phyloP scores from a whole-genome alignment of 2,329 filamentous ascomycete genomes.

The Fusarium staphyleae region DNA sequence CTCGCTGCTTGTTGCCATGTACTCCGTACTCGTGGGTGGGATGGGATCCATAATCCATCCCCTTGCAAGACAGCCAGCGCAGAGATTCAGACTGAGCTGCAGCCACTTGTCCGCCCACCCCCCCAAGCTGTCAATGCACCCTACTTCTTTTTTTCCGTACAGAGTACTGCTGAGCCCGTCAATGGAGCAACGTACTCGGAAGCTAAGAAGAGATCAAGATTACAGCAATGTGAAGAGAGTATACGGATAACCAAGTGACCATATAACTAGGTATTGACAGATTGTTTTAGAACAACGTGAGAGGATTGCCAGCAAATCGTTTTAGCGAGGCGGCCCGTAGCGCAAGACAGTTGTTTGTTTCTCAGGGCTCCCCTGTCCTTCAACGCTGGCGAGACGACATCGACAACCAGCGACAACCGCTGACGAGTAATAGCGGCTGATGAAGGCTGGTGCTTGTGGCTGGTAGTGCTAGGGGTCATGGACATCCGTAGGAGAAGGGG shows the following conservation, averaged over 20 bases:
- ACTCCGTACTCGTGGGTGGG: conserved; percentile 1
- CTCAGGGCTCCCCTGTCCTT: conserved; percentile 26
- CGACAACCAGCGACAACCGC: conserved; percentile 2
- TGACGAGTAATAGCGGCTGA: conserved; percentile 24
- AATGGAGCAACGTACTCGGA: neutral
- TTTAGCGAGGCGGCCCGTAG: conserved; percentile 27
- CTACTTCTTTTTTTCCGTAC: conserved; percentile 25
- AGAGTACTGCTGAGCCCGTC: conserved; percentile 3
- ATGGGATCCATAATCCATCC: conserved; percentile 21
- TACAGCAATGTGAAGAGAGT: neutral
- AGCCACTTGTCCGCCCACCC: conserved; percentile 19
- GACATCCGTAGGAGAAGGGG: neutral
- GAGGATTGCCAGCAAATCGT: conserved; percentile 10
- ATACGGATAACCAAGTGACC: too few relatives aligned
- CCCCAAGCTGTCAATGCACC: conserved; percentile 13
- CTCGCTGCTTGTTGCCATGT: conserved; percentile 28
- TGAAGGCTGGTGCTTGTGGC: conserved; percentile 23
- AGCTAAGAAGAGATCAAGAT: conserved; percentile 3
- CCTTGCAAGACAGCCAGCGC: conserved; percentile 25
- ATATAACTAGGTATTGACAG: neutral
- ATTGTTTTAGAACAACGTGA: conserved; percentile 6
- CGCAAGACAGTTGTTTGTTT: conserved; percentile 20
- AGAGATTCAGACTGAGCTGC: conserved; percentile 10
- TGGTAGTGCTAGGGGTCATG: conserved; percentile 1
- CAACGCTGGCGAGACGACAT: neutral